Evolutionary conservation across 73 alveolate genomes (phyloP), one percentile per base, ranked within the genome.

Genomic region (Paramecium sexaurelia): DNA sequence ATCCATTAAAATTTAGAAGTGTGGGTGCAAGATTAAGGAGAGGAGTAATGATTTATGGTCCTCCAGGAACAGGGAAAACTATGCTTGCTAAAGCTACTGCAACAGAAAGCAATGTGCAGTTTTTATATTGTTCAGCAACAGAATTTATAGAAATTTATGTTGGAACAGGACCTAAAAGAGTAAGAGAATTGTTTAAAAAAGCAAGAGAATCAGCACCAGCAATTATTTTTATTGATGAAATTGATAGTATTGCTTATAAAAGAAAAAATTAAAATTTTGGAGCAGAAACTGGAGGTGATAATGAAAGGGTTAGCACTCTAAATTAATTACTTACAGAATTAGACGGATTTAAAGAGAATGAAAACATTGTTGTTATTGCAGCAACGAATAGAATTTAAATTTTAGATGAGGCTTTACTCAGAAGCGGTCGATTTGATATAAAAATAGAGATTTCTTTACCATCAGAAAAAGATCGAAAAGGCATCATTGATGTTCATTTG

Each of bases 21-120:
- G 91, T 69, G 0, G 94, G 94, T 13, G 94, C 94, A 24, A 88
- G 94, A 88, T n/a, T 88, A 71, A 88, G 94, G 71, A 88, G 83
- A 47, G 94, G 94, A 68, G 83, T 88, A 5, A 56, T 88, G 55
- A 88, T 88, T 45, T 88, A 68, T 88, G 94, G 94, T 26, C 94
- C 94, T 41, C 94, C 94, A 40, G 94, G 99, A 22, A 96, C 99
- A 47, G 99, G 99, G 15, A 97, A 97, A 78, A 97, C 99, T 7
- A 84, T 97, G 92, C 45, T 97, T 10, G 99, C 99, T 35, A 97
- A 97, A 75, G 99, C 98, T 39, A 96, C 97, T 45, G 99, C 99
- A 39, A 82, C 95, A 2, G 99, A 97, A 90, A 94, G 98, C 39
- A 96, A 96, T 5, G 95, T 95, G 0, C 87, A 88, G 40, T 97